Evolutionary conservation across 2,329 filamentous ascomycete genomes (phyloP).

Genomic region (Ceratocystis colombiana): DNA sequence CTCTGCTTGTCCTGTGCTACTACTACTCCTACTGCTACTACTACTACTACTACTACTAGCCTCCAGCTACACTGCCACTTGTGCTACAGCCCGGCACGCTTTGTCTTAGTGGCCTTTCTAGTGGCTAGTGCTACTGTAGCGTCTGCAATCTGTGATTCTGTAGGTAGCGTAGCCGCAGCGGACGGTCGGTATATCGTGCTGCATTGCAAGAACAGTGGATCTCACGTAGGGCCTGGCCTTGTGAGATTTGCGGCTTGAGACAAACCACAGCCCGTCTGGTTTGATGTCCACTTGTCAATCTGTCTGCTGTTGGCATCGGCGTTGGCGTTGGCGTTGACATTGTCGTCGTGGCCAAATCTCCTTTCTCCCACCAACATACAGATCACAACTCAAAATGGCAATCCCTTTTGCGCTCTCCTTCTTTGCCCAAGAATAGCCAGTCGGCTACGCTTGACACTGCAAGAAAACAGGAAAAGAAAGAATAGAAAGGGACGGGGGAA

Average conservation of each 20-base stretch:
- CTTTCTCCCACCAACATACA: too few species aligned
- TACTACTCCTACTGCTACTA: neutral
- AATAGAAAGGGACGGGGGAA: neutral
- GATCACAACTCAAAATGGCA: too few species aligned
- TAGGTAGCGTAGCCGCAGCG: neutral
- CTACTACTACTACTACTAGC: neutral
- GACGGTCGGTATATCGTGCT: slow-evolving; percentile 1
- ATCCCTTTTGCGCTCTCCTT: neutral
- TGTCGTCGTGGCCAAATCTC: neutral
- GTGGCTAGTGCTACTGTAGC: slow-evolving; percentile 3
- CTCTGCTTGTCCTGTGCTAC: neutral
- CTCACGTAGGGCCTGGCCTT: neutral
- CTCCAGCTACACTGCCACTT: neutral
- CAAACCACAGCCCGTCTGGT: neutral
- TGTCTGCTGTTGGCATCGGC: neutral
- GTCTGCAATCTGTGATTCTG: slow-evolving; percentile 10
- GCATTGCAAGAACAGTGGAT: neutral
- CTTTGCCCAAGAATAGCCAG: neutral
- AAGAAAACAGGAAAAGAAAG: neutral
- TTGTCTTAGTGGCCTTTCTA: neutral
- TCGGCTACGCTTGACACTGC: slow-evolving; percentile 4
- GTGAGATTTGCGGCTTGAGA: neutral
- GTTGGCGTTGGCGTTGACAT: neutral
- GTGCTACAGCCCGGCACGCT: neutral
- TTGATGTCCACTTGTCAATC: neutral